These are phyloP conservation scores for Penicillium corylophilum DNA, from an alignment of 2,329 filamentous ascomycete species.

Conservation along the genomic window DNA sequence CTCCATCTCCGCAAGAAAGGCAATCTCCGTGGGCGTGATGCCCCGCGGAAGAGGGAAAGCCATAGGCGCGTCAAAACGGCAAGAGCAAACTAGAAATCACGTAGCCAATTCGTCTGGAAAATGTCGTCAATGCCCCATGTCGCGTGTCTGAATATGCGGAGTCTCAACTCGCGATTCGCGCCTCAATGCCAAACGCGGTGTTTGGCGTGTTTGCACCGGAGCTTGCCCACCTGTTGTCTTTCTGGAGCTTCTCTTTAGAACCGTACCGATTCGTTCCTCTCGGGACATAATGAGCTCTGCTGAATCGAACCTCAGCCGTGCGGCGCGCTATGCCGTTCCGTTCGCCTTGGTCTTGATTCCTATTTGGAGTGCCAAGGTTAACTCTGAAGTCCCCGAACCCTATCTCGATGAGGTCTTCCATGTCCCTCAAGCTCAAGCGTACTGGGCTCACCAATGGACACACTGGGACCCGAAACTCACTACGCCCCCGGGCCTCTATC, in stretches of 20 bases:
- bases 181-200: slow-evolving; percentile 17
- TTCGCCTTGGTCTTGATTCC: slow-evolving; percentile 37
- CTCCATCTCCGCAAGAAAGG: slow-evolving; percentile 97
- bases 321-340: slow-evolving; percentile 38
- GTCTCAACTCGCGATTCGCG: slow-evolving; percentile 9
- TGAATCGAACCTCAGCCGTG: slow-evolving; percentile 34
- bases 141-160: slow-evolving; percentile 2
- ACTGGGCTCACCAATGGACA: slow-evolving; percentile 70
- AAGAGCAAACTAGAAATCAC: neutral
- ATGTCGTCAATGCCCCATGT: slow-evolving; percentile 7
- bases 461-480: slow-evolving; percentile 98
- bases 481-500: slow-evolving; percentile 82
- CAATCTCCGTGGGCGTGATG: slow-evolving; percentile 81
- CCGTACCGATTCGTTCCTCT: neutral
- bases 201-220: slow-evolving; percentile 37
- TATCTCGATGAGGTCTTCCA: slow-evolving; percentile 62
- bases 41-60: slow-evolving; percentile 62
- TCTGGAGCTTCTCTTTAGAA: neutral
- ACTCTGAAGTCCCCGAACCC: slow-evolving; percentile 53
- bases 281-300: slow-evolving; percentile 30
- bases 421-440: slow-evolving; percentile 85
- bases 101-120: slow-evolving; percentile 6
- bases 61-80: slow-evolving; percentile 42
- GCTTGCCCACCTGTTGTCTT: slow-evolving; percentile 10
- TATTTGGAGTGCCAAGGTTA: slow-evolving; percentile 48